phyloP scores from a whole-genome alignment of 495 filamentous ascomycete genomes.

The Rostrohypoxylon terebratum region DNA sequence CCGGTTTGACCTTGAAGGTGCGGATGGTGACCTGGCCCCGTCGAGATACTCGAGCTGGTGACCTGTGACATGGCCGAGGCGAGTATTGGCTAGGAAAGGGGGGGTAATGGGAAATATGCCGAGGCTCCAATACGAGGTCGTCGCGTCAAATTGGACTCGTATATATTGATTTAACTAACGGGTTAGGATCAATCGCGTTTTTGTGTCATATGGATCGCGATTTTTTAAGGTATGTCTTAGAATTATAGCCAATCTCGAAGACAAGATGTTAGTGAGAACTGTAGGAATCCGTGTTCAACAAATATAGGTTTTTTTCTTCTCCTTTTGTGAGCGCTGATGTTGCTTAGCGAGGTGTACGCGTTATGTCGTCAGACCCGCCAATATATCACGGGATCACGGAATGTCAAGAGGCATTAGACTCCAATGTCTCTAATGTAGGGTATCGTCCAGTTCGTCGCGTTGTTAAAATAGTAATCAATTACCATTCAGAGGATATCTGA shows the following conservation, averaged over 20 bases:
- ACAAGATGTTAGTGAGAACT: conserved; percentile 4
- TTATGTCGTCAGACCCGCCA: conserved; percentile 33
- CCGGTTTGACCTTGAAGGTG: conserved; percentile 29
- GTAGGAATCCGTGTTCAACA: conserved; percentile 21
- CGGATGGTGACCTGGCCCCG: conserved; percentile 14
- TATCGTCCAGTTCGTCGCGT: conserved; percentile 19
- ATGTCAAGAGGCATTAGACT: conserved; percentile 7
- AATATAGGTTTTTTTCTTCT: conserved; percentile 18
- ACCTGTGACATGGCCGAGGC: conserved; percentile 36
- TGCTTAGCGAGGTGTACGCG: conserved; percentile 43
- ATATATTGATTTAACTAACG: conserved; percentile 8
- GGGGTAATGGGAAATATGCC: background rate
- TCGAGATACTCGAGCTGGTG: conserved; percentile 1
- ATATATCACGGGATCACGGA: conserved; percentile 26
- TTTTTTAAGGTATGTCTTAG: conserved; percentile 19
- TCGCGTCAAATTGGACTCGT: conserved; percentile 37
- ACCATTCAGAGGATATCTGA: conserved; percentile 20
- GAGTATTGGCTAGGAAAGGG: background rate
- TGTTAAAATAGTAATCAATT: conserved; percentile 3
- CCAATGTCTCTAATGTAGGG: conserved; percentile 13
- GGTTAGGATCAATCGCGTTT: conserved; percentile 21
- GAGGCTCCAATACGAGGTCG: conserved; percentile 12
- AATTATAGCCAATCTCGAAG: conserved; percentile 20
- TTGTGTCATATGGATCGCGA: conserved; percentile 9
- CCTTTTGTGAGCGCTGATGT: conserved; percentile 29